Evolutionary conservation across 306 rosid species (phyloP).

Genomic region (Myrica gale): DNA sequence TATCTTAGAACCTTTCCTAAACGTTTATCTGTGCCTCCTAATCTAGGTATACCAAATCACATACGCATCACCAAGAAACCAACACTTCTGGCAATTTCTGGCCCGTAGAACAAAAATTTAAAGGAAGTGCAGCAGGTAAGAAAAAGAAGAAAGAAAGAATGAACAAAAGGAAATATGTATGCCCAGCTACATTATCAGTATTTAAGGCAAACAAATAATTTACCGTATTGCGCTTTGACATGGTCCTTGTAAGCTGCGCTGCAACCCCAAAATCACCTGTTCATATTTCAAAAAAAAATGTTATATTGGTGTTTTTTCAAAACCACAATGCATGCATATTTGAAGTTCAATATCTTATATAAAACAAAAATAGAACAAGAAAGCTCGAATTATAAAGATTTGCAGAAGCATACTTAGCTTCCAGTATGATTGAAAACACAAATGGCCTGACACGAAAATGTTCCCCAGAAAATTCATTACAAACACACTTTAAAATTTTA

Average conservation of each 20-base stretch:
- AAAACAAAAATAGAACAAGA: not conserved
- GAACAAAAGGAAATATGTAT: not conserved
- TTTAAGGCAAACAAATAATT: conserved; percentile 18
- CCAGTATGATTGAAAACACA: not conserved
- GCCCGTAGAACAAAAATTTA: not conserved
- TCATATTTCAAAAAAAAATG: conserved; percentile 28
- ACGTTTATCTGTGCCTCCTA: not conserved
- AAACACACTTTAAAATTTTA: too few species aligned
- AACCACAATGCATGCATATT: not conserved
- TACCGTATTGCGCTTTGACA: conserved; percentile 99
- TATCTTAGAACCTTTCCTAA: not conserved
- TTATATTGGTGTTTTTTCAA: not conserved
- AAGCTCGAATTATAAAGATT: not conserved
- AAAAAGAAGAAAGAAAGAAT: not conserved
- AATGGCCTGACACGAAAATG: not conserved
- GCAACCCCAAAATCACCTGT: conserved; percentile 99
- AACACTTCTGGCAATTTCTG: not conserved
- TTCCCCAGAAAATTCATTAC: not conserved
- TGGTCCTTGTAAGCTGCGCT: conserved; percentile 97
- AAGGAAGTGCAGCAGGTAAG: not conserved
- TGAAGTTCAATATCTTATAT: not conserved
- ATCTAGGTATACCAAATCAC: not conserved
- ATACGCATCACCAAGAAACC: not conserved
- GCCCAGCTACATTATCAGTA: not conserved
- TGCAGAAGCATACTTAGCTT: not conserved